phyloP scores from a whole-genome alignment of 805 yeast genomes.

The Cyberlindnera mrakii region DNA sequence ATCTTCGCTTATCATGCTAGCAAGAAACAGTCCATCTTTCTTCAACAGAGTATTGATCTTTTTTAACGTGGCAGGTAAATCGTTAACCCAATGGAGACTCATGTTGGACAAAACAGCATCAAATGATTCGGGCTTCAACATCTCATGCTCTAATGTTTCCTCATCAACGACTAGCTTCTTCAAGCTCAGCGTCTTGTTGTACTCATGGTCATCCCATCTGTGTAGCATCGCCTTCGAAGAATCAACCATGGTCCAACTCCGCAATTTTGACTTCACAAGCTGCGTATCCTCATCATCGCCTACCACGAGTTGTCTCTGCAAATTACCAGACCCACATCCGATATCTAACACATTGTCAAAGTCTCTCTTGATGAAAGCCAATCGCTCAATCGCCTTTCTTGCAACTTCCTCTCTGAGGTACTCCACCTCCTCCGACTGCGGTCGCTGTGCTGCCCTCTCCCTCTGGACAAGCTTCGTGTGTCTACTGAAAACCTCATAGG shows the following conservation, averaged over 20 bases:
- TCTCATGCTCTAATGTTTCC: slow-evolving; percentile 45
- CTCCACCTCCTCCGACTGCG: slow-evolving; percentile 52
- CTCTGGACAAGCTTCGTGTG: slow-evolving; percentile 56
- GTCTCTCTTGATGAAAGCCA: slow-evolving; percentile 64
- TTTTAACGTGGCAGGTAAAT: slow-evolving; percentile 59
- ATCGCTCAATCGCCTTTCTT: slow-evolving; percentile 61
- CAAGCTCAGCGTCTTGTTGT: slow-evolving; percentile 38
- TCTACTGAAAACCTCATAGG: slow-evolving; percentile 54
- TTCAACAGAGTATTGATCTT: slow-evolving; percentile 53
- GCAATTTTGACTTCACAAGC: slow-evolving; percentile 44
- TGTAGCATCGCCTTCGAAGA: slow-evolving; percentile 46
- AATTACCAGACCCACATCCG: slow-evolving; percentile 69
- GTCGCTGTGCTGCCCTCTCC: slow-evolving; percentile 39
- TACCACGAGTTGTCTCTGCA: slow-evolving; percentile 30
- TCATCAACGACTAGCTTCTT: slow-evolving; percentile 60
- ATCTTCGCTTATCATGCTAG: slow-evolving; percentile 78
- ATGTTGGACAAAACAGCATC: slow-evolving; percentile 73
- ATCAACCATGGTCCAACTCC: slow-evolving; percentile 59
- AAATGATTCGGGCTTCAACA: slow-evolving; percentile 35
- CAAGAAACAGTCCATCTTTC: slow-evolving; percentile 81
- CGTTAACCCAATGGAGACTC: slow-evolving; percentile 81
- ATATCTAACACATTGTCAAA: slow-evolving; percentile 60
- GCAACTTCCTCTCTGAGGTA: slow-evolving; percentile 75
- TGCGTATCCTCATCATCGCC: slow-evolving; percentile 43
- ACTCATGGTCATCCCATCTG: slow-evolving; percentile 39